These are phyloP conservation scores for Ogataea methanolica DNA, from an alignment of 805 yeast species.

Conservation along the genomic window DNA sequence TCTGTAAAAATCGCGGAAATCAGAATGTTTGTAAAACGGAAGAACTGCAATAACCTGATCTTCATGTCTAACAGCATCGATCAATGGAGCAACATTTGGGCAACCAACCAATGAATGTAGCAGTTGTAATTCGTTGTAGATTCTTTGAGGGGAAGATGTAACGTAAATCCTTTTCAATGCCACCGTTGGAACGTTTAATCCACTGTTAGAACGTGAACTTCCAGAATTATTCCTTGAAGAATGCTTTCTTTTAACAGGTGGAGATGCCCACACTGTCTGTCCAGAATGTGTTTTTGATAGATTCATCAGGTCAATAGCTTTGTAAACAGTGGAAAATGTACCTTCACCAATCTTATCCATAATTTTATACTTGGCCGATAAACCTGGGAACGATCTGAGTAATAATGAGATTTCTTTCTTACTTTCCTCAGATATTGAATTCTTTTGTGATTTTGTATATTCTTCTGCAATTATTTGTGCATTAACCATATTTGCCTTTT, in stretches of 20 bases:
- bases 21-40: conserved; percentile 88
- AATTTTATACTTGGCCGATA: conserved; percentile 33
- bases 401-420: conserved; percentile 32
- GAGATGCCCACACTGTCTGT: conserved; percentile 25
- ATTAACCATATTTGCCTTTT: background rate
- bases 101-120: conserved; percentile 66
- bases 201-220: conserved; percentile 8
- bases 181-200: conserved; percentile 42
- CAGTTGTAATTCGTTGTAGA: conserved; percentile 79
- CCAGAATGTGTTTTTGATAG: conserved; percentile 20
- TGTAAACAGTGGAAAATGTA: conserved; percentile 72
- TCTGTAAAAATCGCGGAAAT: conserved; percentile 81
- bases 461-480: background rate
- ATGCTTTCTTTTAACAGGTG: conserved; percentile 20
- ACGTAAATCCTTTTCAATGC: conserved; percentile 93
- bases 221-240: conserved; percentile 5
- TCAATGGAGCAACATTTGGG: conserved; percentile 76
- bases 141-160: conserved; percentile 90
- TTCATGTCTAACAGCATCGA: conserved; percentile 80
- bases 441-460: background rate
- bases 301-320: conserved; percentile 40
- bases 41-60: conserved; percentile 93
- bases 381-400: conserved; percentile 26
- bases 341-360: conserved; percentile 69
- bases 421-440: conserved; percentile 17